phyloP scores from a whole-genome alignment of 345 rosid genomes.

The Brassica cretica region DNA sequence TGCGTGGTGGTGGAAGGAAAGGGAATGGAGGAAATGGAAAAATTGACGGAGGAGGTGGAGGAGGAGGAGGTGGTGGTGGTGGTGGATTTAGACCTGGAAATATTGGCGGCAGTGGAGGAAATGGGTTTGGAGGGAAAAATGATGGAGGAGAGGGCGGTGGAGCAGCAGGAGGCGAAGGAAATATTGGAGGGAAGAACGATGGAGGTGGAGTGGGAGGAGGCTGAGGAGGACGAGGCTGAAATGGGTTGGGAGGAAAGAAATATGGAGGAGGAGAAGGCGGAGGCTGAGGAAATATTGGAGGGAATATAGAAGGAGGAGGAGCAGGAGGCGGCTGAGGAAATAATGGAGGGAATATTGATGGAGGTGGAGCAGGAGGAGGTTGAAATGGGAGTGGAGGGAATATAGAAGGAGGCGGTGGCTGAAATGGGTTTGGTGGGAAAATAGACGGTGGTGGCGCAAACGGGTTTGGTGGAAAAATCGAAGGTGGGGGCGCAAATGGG shows the following conservation, averaged over 20 bases:
- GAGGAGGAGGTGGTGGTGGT: conserved; percentile 32
- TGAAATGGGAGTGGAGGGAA: conserved; percentile 32
- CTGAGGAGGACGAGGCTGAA: conserved; percentile 32
- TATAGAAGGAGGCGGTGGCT: conserved; percentile 36
- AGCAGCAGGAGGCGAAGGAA: conserved; percentile 28
- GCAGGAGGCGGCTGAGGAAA: conserved; percentile 26
- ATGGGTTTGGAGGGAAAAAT: conserved; percentile 26
- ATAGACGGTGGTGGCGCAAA: conserved; percentile 33
- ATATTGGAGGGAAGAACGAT: conserved; percentile 32
- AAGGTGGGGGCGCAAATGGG: conserved; percentile 32
- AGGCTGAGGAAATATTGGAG: conserved; percentile 26
- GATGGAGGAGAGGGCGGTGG: conserved; percentile 18
- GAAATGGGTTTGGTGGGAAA: conserved; percentile 36
- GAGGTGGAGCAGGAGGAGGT: conserved; percentile 29
- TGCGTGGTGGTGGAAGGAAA: conserved; percentile 42
- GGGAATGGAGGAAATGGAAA: conserved; percentile 48
- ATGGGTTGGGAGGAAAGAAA: conserved; percentile 36
- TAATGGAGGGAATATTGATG: conserved; percentile 22
- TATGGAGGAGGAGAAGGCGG: conserved; percentile 30
- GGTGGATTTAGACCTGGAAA: conserved; percentile 32
- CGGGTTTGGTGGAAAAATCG: conserved; percentile 37
- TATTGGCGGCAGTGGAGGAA: conserved; percentile 43
- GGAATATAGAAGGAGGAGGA: conserved; percentile 29
- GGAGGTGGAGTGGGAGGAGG: conserved; percentile 41
- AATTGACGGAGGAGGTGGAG: conserved; percentile 34